Base-by-base conservation (phyloP, 1,284 basidiomycete genomes). In the Cryptococcus sp. region DNA sequence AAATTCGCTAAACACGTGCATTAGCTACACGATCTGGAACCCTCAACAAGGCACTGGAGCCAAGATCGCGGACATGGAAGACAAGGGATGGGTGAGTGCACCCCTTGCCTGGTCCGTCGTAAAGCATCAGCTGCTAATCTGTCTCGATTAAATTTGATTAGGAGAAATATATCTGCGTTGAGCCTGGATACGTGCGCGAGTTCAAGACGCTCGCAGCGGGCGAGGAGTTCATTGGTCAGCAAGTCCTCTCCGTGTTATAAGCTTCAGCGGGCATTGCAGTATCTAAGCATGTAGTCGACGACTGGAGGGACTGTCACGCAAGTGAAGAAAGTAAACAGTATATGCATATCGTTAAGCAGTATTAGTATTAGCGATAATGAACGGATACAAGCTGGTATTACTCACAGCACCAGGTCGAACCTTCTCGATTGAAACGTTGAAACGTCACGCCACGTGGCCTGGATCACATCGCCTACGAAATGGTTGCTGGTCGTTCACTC, bases 41-140 rank as follows among this genome's bases (percentile, higher is more conserved):
- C 91, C 92, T 7, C 85, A 85, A 65, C 81, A 81, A 45, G 85
- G 83, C 57, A 81, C 79, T 5, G 91, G 90, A 0, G 80, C 81
- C 48, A 87, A 85, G 69, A 88, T 94, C 8, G 84, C 76, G 11
- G 92, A 95, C 70, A 91, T 95, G 89, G 90, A 93, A 71, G 82
- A 84, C 2, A 84, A 84, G 0, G 92, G 91, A 73, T 95, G 91
- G 91, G 91, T 78, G 62, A 84, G 79, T 62, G 22, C 19, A 40
- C 23, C 42, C 25, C 10, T 13, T 35, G 30, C 30, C 5, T 13
- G 8, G 30, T 35, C 2, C 13, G 30, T 5, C 30, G 8, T 2
- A 13, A 35, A 13, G 13, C 13, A 35, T 35, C 30, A 35, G 3
- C 30, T 13, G 30, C 23, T 42, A 30, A 20, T 35, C 46, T 17